phyloP scores from a whole-genome alignment of 1,284 basidiomycete species.

The Anthracocystis panici-leucophaei region DNA sequence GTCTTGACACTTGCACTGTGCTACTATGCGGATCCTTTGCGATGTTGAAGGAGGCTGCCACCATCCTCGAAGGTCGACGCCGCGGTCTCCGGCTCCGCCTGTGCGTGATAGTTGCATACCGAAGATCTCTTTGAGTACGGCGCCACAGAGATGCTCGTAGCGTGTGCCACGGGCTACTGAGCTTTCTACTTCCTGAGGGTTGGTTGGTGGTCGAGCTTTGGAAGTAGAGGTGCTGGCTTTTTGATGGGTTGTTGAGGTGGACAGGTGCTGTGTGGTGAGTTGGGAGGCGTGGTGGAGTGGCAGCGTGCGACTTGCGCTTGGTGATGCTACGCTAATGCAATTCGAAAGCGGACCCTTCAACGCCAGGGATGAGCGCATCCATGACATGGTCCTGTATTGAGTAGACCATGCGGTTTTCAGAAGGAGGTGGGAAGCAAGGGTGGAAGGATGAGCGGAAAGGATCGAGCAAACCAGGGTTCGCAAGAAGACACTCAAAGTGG shows the following conservation, averaged over 20 bases:
- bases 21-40: slow-evolving; percentile 77
- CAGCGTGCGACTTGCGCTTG: neutral
- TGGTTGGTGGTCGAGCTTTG: neutral
- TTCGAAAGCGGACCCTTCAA: neutral
- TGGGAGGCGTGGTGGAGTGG: neutral
- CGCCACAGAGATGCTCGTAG: slow-evolving; percentile 80
- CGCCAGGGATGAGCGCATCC: neutral
- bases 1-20: slow-evolving; percentile 79
- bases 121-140: slow-evolving; percentile 76
- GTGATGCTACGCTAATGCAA: neutral
- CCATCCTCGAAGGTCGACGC: slow-evolving; percentile 89
- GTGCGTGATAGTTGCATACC: slow-evolving; percentile 81
- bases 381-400: slow-evolving; percentile 1
- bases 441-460: neutral
- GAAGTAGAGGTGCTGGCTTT: neutral
- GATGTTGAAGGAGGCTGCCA: slow-evolving; percentile 80
- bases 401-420: neutral
- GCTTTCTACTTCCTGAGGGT: slow-evolving; percentile 17
- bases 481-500: neutral
- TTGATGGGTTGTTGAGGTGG: neutral
- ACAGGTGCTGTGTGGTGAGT: neutral
- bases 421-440: neutral
- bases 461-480: neutral
- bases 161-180: slow-evolving; percentile 77
- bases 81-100: slow-evolving; percentile 85